A percentile compares a stretch with the other conserved stretches of the same genome.
Evolutionary conservation across 2,329 filamentous ascomycete species (phyloP).

Genomic region (Aspergillus sclerotialis): DNA sequence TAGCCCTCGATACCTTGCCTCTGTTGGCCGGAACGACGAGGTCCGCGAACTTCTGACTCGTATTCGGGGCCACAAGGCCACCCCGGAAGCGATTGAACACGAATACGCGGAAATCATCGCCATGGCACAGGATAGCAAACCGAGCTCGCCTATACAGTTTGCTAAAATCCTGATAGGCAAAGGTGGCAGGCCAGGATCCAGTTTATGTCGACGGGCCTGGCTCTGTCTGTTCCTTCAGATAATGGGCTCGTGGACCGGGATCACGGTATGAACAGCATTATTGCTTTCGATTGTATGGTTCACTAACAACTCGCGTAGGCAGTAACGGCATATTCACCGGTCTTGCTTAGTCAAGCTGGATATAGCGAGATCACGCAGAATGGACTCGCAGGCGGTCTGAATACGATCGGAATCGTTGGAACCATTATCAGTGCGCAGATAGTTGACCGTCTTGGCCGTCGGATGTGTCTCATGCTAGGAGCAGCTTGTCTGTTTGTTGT

Average conservation of each 20-base stretch:
- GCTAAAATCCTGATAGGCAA: conserved; percentile 30
- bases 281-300: conserved; percentile 27
- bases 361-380: conserved; percentile 35
- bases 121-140: conserved; percentile 21
- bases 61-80: conserved; percentile 14
- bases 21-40: conserved; percentile 36
- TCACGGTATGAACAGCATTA: conserved; percentile 32
- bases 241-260: conserved; percentile 40
- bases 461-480: conserved; percentile 35
- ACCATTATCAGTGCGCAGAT: conserved; percentile 47
- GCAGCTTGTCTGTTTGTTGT: conserved; percentile 34
- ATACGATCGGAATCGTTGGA: conserved; percentile 46
- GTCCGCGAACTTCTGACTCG: conserved; percentile 42
- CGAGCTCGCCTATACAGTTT: conserved; percentile 33
- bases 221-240: conserved; percentile 40
- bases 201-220: conserved; percentile 36
- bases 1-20: conserved; percentile 26
- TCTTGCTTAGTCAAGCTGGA: conserved; percentile 22
- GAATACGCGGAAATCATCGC: conserved; percentile 32
- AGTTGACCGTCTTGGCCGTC: conserved; percentile 44
- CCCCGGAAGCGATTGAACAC: conserved; percentile 21
- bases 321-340: conserved; percentile 31
- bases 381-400: conserved; percentile 45
- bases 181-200: conserved; percentile 21
- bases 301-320: conserved; percentile 14